These are phyloP conservation scores for Dothidotthia symphoricarpi DNA, from an alignment of 2,329 filamentous ascomycete genomes.

Conservation along the genomic window DNA sequence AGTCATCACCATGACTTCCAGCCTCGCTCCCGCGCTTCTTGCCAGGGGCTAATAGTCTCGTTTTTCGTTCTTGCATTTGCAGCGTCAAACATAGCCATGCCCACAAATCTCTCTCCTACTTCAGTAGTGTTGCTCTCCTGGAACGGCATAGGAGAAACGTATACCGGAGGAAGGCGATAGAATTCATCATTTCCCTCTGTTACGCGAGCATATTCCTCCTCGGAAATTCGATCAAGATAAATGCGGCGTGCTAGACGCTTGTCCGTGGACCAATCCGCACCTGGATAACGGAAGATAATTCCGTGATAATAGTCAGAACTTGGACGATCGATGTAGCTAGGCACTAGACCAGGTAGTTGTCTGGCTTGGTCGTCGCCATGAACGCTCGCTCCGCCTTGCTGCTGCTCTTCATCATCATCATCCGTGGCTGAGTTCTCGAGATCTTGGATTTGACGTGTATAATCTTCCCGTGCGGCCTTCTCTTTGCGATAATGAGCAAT, in stretches of 20 bases:
- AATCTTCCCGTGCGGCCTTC: slow-evolving; percentile 8
- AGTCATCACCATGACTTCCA: slow-evolving; percentile 9
- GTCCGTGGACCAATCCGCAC: slow-evolving; percentile 5
- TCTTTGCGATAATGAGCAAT: slow-evolving; percentile 9
- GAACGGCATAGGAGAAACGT: slow-evolving; percentile 6
- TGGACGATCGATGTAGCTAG: slow-evolving; percentile 9
- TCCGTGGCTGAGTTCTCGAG: slow-evolving; percentile 7
- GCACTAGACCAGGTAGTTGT: slow-evolving; percentile 6
- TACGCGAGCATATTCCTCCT: slow-evolving; percentile 5
- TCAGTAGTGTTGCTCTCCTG: slow-evolving; percentile 7
- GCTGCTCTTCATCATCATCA: slow-evolving; percentile 9
- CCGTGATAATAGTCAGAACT: slow-evolving; percentile 5
- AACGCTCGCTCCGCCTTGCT: slow-evolving; percentile 6
- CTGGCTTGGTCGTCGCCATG: slow-evolving; percentile 5
- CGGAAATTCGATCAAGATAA: slow-evolving; percentile 4
- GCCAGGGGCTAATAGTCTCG: slow-evolving; percentile 2
- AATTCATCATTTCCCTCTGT: slow-evolving; percentile 3
- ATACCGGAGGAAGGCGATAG: slow-evolving; percentile 3
- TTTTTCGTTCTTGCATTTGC: slow-evolving; percentile 6
- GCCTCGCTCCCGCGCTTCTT: slow-evolving; percentile 5
- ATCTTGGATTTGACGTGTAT: slow-evolving; percentile 7
- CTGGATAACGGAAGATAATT: slow-evolving; percentile 3
- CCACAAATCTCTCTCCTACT: slow-evolving; percentile 6
- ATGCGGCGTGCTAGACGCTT: slow-evolving; percentile 5
- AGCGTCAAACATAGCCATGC: slow-evolving; percentile 9